phyloP scores from a whole-genome alignment of 2,329 filamentous ascomycete genomes.

The Cadophora malorum region DNA sequence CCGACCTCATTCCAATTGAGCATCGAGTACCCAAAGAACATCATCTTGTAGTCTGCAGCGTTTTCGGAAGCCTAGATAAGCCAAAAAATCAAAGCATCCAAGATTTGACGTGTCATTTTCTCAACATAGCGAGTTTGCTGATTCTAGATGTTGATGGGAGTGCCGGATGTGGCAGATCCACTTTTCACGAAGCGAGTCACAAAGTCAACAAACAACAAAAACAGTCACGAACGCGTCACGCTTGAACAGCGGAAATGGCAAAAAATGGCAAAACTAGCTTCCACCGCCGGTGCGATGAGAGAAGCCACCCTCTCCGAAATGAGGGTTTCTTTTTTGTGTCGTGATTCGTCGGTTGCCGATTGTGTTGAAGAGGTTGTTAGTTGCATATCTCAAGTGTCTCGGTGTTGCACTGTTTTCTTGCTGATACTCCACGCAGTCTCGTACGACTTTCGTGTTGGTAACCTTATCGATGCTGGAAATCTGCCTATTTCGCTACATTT shows the following conservation, averaged over 20 bases:
- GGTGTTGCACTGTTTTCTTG: conserved; percentile 5
- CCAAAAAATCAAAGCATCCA: too few species aligned
- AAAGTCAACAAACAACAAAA: neutral
- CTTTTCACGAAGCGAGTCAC: neutral
- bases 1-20: too few species aligned
- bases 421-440: conserved; percentile 14
- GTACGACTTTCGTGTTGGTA: conserved; percentile 3
- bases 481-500: conserved; percentile 2
- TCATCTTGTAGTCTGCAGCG: too few species aligned
- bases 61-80: too few species aligned
- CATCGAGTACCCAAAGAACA: too few species aligned
- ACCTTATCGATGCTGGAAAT: neutral
- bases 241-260: neutral
- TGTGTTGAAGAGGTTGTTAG: conserved; percentile 10
- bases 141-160: neutral
- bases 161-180: neutral
- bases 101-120: too few species aligned
- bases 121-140: too few species aligned
- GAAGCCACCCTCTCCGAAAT: conserved; percentile 14
- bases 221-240: neutral
- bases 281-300: neutral
- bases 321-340: conserved; percentile 9
- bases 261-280: conserved; percentile 4
- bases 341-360: neutral
- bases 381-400: conserved; percentile 5